Conservation (phyloP, 371 early-diverging fungal genomes). For the Mucor saturninus region DNA sequence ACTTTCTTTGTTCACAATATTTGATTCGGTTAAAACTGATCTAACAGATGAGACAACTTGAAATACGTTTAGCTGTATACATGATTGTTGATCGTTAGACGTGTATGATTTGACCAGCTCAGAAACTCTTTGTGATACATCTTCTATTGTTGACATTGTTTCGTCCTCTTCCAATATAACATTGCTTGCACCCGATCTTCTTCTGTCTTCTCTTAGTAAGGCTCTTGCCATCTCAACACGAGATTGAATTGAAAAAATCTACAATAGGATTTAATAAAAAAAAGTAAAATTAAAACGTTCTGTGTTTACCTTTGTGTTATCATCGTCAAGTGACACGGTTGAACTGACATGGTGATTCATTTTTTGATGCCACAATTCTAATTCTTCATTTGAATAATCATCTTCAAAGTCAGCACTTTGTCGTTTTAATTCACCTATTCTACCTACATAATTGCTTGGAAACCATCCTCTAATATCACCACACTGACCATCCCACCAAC, state of each 20-base stretch:
- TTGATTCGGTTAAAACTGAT: conserved; percentile 43
- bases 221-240: conserved; percentile 41
- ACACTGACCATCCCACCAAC: conserved; percentile 61
- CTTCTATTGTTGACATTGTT: conserved; percentile 5
- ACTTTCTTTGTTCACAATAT: conserved; percentile 49
- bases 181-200: conserved; percentile 12
- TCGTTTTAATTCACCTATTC: conserved; percentile 47
- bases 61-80: conserved; percentile 32
- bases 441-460: conserved; percentile 56
- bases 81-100: conserved; percentile 8
- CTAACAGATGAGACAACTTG: conserved; percentile 47
- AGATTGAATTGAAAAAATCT: conserved; percentile 21
- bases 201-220: conserved; percentile 35
- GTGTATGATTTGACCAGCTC: conserved; percentile 34
- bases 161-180: conserved; percentile 8
- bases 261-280: not conserved
- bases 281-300: not conserved
- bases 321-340: conserved; percentile 12
- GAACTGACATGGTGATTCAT: conserved; percentile 11
- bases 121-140: conserved; percentile 20
- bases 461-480: conserved; percentile 57
- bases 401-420: conserved; percentile 43
- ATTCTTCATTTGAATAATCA: conserved; percentile 37
- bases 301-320: conserved; percentile 12
- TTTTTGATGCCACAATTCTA: conserved; percentile 36